Percentiles rank a stretch among this genome's conserved stretches.
These are phyloP conservation scores for Termitomyces sp. DNA, from an alignment of 768 basidiomycete genomes.

Conservation along the genomic window DNA sequence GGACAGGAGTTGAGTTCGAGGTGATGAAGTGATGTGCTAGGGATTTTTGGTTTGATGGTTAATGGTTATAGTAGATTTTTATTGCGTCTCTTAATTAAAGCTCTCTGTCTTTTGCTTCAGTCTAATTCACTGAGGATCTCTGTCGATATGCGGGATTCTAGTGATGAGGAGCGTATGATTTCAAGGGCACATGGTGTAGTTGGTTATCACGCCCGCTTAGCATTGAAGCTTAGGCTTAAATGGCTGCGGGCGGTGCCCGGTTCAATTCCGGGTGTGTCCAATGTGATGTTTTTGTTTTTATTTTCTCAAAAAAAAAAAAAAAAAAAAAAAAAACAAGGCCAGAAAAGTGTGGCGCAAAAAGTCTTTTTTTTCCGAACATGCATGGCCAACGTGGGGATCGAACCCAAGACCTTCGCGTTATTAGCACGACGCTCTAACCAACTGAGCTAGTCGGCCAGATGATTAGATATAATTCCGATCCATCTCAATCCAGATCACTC, in stretches of 20 bases:
- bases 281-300: too few species aligned
- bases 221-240: neutral
- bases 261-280: conserved; percentile 10
- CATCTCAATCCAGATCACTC: too few species aligned
- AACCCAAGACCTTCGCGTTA: conserved; percentile 83
- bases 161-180: neutral
- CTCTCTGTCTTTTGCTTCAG: too few species aligned
- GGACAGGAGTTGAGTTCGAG: conserved; percentile 5
- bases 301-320: too few species aligned
- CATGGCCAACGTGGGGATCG: conserved; percentile 76
- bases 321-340: too few species aligned
- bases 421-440: conserved; percentile 94
- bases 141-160: too few species aligned
- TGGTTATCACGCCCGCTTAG: conserved; percentile 11
- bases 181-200: conserved; percentile 5
- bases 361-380: neutral
- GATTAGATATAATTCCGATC: too few species aligned
- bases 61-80: too few species aligned
- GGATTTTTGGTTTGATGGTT: neutral
- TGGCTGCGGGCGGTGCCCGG: conserved; percentile 5
- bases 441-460: conserved; percentile 83
- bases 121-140: too few species aligned
- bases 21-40: neutral
- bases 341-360: neutral
- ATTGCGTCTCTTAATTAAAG: too few species aligned